These are phyloP conservation scores for Lepidium africanum DNA, from an alignment of 345 rosid genomes.

Conservation along the genomic window DNA sequence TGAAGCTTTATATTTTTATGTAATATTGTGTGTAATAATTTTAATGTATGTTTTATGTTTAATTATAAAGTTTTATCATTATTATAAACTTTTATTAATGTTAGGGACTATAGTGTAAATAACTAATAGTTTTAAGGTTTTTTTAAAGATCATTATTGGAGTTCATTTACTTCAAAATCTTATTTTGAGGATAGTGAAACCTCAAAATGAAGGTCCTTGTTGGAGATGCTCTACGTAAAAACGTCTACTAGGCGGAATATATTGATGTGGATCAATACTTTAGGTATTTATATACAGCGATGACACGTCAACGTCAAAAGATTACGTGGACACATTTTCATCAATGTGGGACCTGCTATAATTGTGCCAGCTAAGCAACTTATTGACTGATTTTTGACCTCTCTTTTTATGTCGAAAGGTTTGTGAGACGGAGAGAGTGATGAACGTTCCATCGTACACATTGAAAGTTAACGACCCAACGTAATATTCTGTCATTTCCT, in stretches of 20 bases:
- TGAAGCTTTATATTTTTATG: no score
- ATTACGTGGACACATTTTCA: neutral
- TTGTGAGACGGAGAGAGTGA: neutral
- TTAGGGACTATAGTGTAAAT: no score
- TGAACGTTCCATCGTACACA: constrained; percentile 14
- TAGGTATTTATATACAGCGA: neutral
- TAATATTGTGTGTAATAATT: no score
- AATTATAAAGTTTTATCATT: no score
- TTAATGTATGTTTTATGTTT: no score
- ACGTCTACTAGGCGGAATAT: neutral
- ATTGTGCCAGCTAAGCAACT: neutral
- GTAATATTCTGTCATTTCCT: neutral
- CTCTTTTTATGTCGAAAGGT: neutral
- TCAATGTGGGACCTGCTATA: neutral
- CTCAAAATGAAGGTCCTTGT: no score
- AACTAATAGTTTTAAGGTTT: no score
- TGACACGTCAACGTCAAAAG: neutral
- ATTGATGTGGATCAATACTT: neutral
- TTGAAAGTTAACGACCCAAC: constrained; percentile 15
- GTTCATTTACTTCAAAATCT: no score
- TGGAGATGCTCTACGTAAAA: no score
- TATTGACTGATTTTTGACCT: neutral
- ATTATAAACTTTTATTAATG: no score
- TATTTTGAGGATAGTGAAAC: no score
- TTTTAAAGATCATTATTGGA: no score